Evolutionary conservation across 1,139 yeast species (phyloP).

Genomic region (Casaregolazyma suthepensis): DNA sequence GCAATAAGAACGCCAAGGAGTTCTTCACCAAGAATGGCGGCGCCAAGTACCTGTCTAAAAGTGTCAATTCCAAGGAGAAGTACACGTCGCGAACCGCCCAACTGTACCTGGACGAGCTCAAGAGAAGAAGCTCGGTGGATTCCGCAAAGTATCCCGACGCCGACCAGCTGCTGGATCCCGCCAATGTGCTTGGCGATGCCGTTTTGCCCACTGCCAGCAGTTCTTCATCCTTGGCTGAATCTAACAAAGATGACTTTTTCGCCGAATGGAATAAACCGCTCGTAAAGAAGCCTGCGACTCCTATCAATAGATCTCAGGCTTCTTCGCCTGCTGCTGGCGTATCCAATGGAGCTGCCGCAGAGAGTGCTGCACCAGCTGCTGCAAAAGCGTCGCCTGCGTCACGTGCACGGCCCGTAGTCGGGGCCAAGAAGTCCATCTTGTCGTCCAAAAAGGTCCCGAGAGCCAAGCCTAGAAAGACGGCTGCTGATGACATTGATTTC

Average conservation of each 20-base stretch:
- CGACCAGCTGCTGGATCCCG: slow-evolving; percentile 26
- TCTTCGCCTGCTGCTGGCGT: slow-evolving; percentile 16
- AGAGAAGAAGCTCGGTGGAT: slow-evolving; percentile 61
- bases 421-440: slow-evolving; percentile 24
- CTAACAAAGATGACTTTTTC: slow-evolving; percentile 72
- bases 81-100: slow-evolving; percentile 75
- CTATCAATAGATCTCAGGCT: slow-evolving; percentile 45
- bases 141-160: slow-evolving; percentile 57
- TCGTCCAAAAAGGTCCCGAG: slow-evolving; percentile 24
- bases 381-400: slow-evolving; percentile 24
- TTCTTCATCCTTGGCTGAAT: slow-evolving; percentile 12
- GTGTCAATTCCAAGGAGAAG: slow-evolving; percentile 64
- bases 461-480: slow-evolving; percentile 37
- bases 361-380: slow-evolving; percentile 22
- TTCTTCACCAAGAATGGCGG: slow-evolving; percentile 84
- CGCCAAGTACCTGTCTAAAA: slow-evolving; percentile 50
- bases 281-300: slow-evolving; percentile 42
- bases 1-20: slow-evolving; percentile 79
- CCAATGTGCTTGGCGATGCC: slow-evolving; percentile 56
- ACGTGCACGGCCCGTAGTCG: slow-evolving; percentile 20
- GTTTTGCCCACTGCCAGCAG: slow-evolving; percentile 50
- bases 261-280: slow-evolving; percentile 84
- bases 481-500: slow-evolving; percentile 71
- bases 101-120: slow-evolving; percentile 73
- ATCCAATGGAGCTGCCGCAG: slow-evolving; percentile 18